Percentiles rank a stretch among this genome's conserved stretches.
Evolutionary conservation across 2,329 filamentous ascomycete genomes (phyloP).

Genomic region (Stachybotrys chlorohalonatus): DNA sequence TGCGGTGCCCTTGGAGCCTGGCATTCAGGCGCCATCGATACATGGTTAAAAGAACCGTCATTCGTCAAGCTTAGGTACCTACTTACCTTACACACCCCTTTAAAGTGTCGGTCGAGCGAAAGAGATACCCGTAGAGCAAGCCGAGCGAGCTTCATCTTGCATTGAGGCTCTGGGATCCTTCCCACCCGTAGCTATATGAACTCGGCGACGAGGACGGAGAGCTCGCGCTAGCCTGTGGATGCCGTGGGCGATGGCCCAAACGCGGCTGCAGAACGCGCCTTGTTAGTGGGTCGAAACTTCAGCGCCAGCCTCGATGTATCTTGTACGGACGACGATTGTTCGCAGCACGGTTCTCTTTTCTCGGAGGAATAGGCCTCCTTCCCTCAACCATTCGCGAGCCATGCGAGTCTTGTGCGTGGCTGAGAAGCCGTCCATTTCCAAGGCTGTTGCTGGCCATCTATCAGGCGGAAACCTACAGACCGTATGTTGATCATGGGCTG

Average conservation of each 20-base stretch:
- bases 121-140: no score
- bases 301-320: background rate
- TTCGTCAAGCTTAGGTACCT: no score
- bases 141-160: no score
- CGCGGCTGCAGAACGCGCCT: background rate
- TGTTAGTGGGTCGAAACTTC: background rate
- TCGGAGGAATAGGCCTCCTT: background rate
- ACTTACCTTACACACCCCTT: no score
- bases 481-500: slow-evolving; percentile 36
- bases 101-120: no score
- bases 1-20: no score
- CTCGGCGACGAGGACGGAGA: background rate
- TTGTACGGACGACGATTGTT: background rate
- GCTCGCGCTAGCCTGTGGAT: background rate
- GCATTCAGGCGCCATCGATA: no score
- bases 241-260: background rate
- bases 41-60: no score
- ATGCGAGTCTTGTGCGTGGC: slow-evolving; percentile 49
- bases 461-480: slow-evolving; percentile 65
- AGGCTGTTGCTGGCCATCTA: slow-evolving; percentile 84
- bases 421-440: slow-evolving; percentile 84
- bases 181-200: no score
- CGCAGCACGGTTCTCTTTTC: background rate
- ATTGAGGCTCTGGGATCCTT: no score
- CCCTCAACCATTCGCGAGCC: background rate